Base-by-base conservation (phyloP, 176 grass and related monocot species). In the Poa pratensis region DNA sequence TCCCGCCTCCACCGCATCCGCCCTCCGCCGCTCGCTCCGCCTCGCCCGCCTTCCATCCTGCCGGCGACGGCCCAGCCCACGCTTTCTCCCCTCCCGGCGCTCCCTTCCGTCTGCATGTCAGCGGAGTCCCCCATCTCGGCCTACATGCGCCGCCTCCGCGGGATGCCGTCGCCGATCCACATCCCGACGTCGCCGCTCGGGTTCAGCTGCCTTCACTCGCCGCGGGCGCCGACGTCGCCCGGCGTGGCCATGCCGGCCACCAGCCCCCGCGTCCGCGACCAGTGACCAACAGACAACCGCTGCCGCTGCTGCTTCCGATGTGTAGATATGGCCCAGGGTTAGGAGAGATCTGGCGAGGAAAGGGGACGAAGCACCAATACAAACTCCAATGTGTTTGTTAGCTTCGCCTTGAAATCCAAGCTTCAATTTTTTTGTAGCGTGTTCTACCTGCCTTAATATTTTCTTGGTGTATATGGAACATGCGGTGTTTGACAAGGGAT, bases 91-190 rank as follows among this genome's bases (percentile, higher is more conserved):
- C 91, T 99, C 5, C 96, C 93, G 22, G 91, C 96, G 18, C 83
- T 99, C 42, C 96, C 96, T 8, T 45, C 90, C 0, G 90, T 96
- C 53, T 93, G 90, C 68, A 81, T 92, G 81, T 87, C 96, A 5
- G 96, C 90, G 0, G 96, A 99, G 84, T 99, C 96, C 27, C 96
- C 96, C 24, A 95, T 99, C 81, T 99, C 96, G 24, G 91, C 93
- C 51, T 99, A 99, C 90, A 94, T 99, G 93, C 96, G 96, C 75
- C 91, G 88, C 13, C 87, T 94, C 75, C 96, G 89, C 30, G 87
- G 77, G 83, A 82, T 73, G 76, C 77, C 87, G 3, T 88, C 86
- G 77, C 90, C 88, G 66, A 83, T 90, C 80, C 80, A 83, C n/a
- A 59, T 79, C 4, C 89, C 90, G 2, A 89, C 87, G 8, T 92